These are phyloP conservation scores for Iris macrosiphon DNA, from an alignment of 106 monocot genomes.

Conservation along the genomic window DNA sequence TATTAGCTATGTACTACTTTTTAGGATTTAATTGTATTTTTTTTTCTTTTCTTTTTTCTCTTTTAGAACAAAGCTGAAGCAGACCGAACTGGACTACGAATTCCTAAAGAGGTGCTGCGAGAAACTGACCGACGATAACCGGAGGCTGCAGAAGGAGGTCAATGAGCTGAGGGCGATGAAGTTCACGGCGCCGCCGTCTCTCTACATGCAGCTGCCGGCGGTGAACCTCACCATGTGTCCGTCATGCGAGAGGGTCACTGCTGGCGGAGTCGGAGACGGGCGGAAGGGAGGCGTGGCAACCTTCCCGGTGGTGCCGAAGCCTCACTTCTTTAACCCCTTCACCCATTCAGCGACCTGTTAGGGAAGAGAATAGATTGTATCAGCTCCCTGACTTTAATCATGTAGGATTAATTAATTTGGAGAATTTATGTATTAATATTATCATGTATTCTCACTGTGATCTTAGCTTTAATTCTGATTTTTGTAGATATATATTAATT, in stretches of 20 bases:
- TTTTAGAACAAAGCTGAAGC: conserved; percentile 25
- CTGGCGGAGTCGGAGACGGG: background rate
- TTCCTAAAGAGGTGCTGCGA: conserved; percentile 36
- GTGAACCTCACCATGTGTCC: conserved; percentile 24
- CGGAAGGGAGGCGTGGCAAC: background rate
- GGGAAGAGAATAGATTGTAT: no score
- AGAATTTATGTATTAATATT: no score
- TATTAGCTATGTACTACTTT: no score
- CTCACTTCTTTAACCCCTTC: conserved; percentile 13
- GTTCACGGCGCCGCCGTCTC: background rate
- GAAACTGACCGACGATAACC: conserved; percentile 29
- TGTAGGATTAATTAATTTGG: no score
- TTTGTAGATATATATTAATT: no score
- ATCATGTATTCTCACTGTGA: no score
- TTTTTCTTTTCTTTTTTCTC: background rate
- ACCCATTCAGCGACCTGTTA: conserved; percentile 11
- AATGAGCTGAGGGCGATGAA: conserved; percentile 24
- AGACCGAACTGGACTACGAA: conserved; percentile 31
- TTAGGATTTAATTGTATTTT: no score
- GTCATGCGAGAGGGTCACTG: conserved; percentile 17
- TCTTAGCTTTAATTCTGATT: no score
- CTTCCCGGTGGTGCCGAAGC: background rate
- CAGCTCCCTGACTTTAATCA: no score
- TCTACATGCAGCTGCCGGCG: conserved; percentile 26
- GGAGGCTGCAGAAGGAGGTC: no score